These are phyloP conservation scores for Nigrograna mackinnonii DNA, from an alignment of 2,329 filamentous ascomycete genomes.

Conservation along the genomic window DNA sequence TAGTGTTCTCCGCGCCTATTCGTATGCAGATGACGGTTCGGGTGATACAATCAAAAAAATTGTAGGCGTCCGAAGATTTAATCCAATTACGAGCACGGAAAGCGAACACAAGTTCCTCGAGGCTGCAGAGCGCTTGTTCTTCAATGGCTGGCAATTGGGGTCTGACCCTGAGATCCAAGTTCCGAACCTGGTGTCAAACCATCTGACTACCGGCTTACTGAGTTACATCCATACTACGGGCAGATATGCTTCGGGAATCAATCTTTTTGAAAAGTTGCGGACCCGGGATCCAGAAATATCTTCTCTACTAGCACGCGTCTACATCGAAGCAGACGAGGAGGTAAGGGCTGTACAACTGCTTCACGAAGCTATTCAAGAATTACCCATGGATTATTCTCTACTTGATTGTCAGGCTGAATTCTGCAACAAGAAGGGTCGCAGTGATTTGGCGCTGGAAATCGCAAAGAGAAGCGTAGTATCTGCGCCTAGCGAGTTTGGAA, in stretches of 20 bases:
- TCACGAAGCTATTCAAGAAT: constrained; percentile 84
- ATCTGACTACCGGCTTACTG: constrained; percentile 88
- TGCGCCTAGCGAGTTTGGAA: constrained; percentile 94
- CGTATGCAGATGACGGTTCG: constrained; percentile 93
- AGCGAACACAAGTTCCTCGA: constrained; percentile 95
- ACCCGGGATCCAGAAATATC: constrained; percentile 91
- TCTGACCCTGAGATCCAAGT: constrained; percentile 98
- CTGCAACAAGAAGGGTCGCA: constrained; percentile 82
- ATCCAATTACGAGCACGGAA: constrained; percentile 97
- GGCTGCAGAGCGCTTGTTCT: constrained; percentile 92
- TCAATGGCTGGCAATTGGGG: constrained; percentile 92
- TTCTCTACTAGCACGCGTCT: constrained; percentile 85
- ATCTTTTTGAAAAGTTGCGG: constrained; percentile 94
- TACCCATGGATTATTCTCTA: constrained; percentile 97
- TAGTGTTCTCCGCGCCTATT: constrained; percentile 90
- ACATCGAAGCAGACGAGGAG: constrained; percentile 95
- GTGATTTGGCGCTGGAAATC: constrained; percentile 86
- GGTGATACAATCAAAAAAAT: constrained; percentile 96
- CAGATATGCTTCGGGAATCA: constrained; percentile 92
- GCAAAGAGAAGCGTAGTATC: constrained; percentile 94
- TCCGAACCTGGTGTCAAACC: constrained; percentile 94
- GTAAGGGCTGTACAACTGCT: constrained; percentile 91
- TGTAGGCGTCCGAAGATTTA: constrained; percentile 94
- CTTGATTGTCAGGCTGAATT: constrained; percentile 94
- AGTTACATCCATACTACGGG: constrained; percentile 96